Evolutionary conservation across 495 filamentous ascomycete species (phyloP), one percentile per base, ranked within the genome.

Genomic region (Collariella sp.): DNA sequence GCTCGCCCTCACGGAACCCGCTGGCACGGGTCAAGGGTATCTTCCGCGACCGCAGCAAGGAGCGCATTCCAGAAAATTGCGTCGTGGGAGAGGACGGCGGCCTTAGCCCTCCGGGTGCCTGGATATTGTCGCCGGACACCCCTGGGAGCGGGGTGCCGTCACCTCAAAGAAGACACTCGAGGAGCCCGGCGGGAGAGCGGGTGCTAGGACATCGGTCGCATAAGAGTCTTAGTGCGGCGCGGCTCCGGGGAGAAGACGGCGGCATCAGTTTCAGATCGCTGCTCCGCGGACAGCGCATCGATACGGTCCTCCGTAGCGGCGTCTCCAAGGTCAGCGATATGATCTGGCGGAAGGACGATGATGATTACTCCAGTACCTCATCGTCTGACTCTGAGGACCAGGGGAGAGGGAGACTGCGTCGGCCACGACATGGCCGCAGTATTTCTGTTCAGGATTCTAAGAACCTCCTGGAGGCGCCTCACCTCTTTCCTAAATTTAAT

Each of bases 311-410:
- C 52, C 70, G 74, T 7, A 75, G 67, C 13, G 62, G 73, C 50
- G 72, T 77, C 5, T 76, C 72, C 42, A 77, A 76, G 55, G 66
- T 77, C 20, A 69, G 73, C 24, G 75, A 77, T 52, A 62, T 77
- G 40, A 55, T 77, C 46, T 76, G 73, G 72, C 68, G 70, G 45
- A 76, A 65, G 45, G 72, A 77, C 13, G 51, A 18, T 1, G 62
- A 59, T 12, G 31, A 59, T 5, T 68, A 56, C 2, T 69, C 67
- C 22, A 58, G 52, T 26, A 66, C 70, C 10, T 68, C 71, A 4
- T 70, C 67, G 7, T 66, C 70, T 13, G 72, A 74, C 2, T 75
- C 73, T 4, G 75, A 74, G 12, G 46, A 46, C 5, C 71, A 74
- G 40, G 34, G 59, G 20, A 62, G 71, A 49, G 70, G 72, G 18